Conservation (phyloP, 2,329 filamentous ascomycete species). For the Colletotrichum nymphaeae region DNA sequence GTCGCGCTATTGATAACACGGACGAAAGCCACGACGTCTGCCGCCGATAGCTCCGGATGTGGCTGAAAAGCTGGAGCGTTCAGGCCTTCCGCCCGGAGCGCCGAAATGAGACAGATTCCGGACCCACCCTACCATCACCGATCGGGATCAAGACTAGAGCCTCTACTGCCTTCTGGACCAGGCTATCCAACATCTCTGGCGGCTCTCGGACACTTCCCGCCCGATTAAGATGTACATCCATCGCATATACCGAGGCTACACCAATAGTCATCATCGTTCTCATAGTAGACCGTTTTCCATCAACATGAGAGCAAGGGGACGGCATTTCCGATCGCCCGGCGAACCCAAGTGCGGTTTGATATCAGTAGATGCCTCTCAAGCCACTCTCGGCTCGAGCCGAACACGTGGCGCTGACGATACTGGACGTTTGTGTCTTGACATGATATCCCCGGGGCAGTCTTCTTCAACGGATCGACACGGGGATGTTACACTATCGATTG, state of each 20-base stretch:
- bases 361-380: background rate
- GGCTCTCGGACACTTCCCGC: background rate
- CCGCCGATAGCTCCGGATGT: background rate
- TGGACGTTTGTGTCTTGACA: background rate
- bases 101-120: conserved; percentile 15
- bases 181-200: background rate
- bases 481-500: background rate
- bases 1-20: background rate
- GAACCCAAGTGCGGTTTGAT: background rate
- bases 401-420: conserved; percentile 2
- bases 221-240: background rate
- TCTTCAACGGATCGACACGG: background rate
- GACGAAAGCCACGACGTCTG: background rate
- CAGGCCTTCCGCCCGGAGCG: background rate
- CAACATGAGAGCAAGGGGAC: background rate
- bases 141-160: background rate
- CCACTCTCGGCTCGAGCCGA: conserved; percentile 2
- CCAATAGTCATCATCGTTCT: background rate
- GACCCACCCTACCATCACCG: background rate
- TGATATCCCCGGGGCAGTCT: background rate
- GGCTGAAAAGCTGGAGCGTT: background rate
- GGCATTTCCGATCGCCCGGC: background rate
- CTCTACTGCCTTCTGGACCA: background rate
- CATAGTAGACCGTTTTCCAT: conserved; percentile 3
- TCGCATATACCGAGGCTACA: background rate